Conservation (phyloP, 441 rosid species). For the Gossypium gossypioides region DNA sequence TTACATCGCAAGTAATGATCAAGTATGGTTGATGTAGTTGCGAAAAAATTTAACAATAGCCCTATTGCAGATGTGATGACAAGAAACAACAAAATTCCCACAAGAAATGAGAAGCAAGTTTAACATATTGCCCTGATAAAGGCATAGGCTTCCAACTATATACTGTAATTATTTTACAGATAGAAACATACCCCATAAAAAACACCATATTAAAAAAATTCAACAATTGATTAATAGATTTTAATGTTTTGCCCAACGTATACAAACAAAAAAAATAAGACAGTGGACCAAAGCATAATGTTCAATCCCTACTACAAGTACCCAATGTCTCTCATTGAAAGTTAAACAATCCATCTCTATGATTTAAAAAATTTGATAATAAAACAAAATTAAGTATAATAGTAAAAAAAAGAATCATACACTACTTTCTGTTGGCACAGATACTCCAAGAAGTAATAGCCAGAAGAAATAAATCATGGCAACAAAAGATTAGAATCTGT, state of each 20-base stretch:
- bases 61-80: constrained; percentile 46
- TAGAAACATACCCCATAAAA: constrained; percentile 65
- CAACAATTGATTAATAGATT: not conserved
- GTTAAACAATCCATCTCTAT: not conserved
- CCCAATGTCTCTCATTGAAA: not conserved
- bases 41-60: constrained; percentile 63
- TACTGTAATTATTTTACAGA: not conserved
- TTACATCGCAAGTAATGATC: constrained; percentile 64
- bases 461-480: not conserved
- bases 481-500: not conserved
- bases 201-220: not conserved
- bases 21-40: constrained; percentile 70
- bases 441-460: not conserved
- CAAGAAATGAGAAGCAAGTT: constrained; percentile 3
- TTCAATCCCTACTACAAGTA: not conserved
- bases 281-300: not conserved
- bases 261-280: not conserved
- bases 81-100: not conserved
- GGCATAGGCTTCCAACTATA: not conserved
- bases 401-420: not conserved
- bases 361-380: not conserved
- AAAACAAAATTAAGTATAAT: not conserved
- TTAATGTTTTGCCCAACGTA: not conserved
- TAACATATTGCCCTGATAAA: not conserved
- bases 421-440: not conserved